These are phyloP conservation scores for Paecilomyces formosus DNA, from an alignment of 2,329 filamentous ascomycete species.

Conservation along the genomic window DNA sequence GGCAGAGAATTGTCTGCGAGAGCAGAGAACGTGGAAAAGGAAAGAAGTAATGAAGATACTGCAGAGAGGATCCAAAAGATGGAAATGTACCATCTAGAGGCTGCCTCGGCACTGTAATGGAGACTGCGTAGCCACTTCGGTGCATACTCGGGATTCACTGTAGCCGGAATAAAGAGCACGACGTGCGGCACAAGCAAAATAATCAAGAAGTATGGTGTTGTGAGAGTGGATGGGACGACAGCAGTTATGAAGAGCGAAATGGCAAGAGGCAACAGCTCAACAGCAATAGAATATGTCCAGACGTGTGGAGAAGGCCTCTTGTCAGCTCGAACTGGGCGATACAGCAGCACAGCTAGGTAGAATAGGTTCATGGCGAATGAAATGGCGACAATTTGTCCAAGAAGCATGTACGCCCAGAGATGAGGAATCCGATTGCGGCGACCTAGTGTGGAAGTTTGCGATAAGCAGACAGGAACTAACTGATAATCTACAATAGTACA, in stretches of 20 bases:
- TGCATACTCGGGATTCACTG: slow-evolving; percentile 3
- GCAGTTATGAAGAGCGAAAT: slow-evolving; percentile 12
- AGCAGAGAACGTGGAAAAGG: slow-evolving; percentile 9
- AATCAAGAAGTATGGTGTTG: slow-evolving; percentile 14
- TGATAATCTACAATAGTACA: background rate
- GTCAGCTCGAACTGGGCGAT: background rate
- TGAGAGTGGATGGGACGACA: slow-evolving; percentile 11
- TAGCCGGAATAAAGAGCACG: slow-evolving; percentile 15
- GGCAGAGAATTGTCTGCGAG: slow-evolving; percentile 1
- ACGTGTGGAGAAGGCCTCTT: background rate
- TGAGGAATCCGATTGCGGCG: slow-evolving; percentile 49
- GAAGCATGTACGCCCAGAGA: slow-evolving; percentile 49
- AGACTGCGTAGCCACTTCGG: slow-evolving; percentile 1
- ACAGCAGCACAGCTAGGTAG: slow-evolving; percentile 50
- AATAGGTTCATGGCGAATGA: slow-evolving; percentile 59
- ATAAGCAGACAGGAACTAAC: background rate
- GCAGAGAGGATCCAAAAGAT: slow-evolving; percentile 25
- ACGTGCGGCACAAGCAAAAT: slow-evolving; percentile 15
- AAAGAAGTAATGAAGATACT: slow-evolving; percentile 16
- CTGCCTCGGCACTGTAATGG: background rate
- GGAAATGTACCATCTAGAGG: slow-evolving; percentile 5
- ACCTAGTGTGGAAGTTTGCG: slow-evolving; percentile 19
- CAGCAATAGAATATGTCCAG: slow-evolving; percentile 5
- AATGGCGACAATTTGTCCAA: slow-evolving; percentile 54
- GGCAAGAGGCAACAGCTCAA: slow-evolving; percentile 7